Percentiles rank a stretch among this genome's conserved stretches.
phyloP scores from a whole-genome alignment of 2,329 filamentous ascomycete genomes.

The Colletotrichum kahawae region DNA sequence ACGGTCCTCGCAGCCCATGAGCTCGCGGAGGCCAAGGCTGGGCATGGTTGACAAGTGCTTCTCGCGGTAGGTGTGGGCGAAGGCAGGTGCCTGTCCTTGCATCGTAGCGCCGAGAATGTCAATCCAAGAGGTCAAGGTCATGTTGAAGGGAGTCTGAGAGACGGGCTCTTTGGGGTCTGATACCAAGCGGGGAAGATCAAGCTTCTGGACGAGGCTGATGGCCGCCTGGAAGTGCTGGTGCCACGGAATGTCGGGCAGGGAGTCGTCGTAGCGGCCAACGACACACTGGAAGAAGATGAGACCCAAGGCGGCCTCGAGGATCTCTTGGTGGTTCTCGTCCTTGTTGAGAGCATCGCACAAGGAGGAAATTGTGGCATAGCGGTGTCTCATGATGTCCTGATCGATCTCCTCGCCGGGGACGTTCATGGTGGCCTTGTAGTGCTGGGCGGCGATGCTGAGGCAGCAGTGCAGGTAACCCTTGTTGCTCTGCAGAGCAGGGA shows the following conservation, averaged over 20 bases:
- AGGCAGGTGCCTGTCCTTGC: constrained; percentile 82
- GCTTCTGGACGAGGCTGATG: constrained; percentile 81
- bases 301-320: constrained; percentile 88
- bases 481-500: constrained; percentile 89
- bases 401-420: constrained; percentile 77
- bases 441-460: constrained; percentile 89
- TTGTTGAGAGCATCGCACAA: constrained; percentile 81
- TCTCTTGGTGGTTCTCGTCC: constrained; percentile 84
- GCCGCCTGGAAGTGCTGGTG: constrained; percentile 96
- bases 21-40: constrained; percentile 78
- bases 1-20: constrained; percentile 97
- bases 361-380: constrained; percentile 84
- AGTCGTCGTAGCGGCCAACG: constrained; percentile 84
- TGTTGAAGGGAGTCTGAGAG: constrained; percentile 83
- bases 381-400: constrained; percentile 89
- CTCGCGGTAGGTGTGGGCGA: constrained; percentile 93
- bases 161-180: constrained; percentile 64
- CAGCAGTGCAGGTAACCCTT: constrained; percentile 95
- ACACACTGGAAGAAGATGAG: constrained; percentile 97
- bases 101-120: constrained; percentile 96
- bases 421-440: constrained; percentile 80
- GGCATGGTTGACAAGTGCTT: constrained; percentile 79
- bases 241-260: constrained; percentile 91
- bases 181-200: constrained; percentile 76
- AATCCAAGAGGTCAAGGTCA: constrained; percentile 93